Evolutionary conservation across 1,139 yeast genomes (phyloP), one percentile per base, ranked within the genome.

Genomic region (Pichia sp.): DNA sequence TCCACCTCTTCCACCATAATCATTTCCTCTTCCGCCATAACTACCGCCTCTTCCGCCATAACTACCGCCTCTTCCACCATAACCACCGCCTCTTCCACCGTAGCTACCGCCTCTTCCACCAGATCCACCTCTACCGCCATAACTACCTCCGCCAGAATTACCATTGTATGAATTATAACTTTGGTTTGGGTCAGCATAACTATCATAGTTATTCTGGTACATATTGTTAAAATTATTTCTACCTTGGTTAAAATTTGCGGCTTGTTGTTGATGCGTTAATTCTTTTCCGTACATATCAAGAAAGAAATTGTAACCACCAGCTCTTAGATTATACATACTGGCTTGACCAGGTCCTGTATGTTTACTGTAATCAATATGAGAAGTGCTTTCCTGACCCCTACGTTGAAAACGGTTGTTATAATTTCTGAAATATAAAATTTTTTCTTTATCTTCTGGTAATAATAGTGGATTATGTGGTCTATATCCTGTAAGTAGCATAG

Each of bases 401-500:
- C 57, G 43, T 19, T 46, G 45, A 38, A 47, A 48, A 28, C 54
- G 48, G 28, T 55, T 54, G 27, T 48, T 45, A 23, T 55, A 55
- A 27, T 50, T 47, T 37, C 43, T 41, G 7, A 34, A 38, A 27
- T 42, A 40, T 11, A 46, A 18, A 22, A 87, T 68, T n/a, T 73
- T 67, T 46, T 80, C 85, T 40, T 71, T 73, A 57, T 88, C 96
- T 42, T 81, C 82, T 34, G 72, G 76, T 4, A 78, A 76, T 37
- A 89, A 67, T 3, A 80, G 80, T 11, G 72, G 70, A 18, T 65
- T 64, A 46, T 79, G 80, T 2, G 87, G 72, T 46, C 80, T 76
- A 53, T 70, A 85, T 0, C 97, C 97, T 41, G 80, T 84, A 47
- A 91, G 63, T 21, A 91, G 66, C 85, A 91, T 84, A 3, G 95